Base-by-base conservation (phyloP, 75 land plant genomes). In the Adiantum capillusveneris region DNA sequence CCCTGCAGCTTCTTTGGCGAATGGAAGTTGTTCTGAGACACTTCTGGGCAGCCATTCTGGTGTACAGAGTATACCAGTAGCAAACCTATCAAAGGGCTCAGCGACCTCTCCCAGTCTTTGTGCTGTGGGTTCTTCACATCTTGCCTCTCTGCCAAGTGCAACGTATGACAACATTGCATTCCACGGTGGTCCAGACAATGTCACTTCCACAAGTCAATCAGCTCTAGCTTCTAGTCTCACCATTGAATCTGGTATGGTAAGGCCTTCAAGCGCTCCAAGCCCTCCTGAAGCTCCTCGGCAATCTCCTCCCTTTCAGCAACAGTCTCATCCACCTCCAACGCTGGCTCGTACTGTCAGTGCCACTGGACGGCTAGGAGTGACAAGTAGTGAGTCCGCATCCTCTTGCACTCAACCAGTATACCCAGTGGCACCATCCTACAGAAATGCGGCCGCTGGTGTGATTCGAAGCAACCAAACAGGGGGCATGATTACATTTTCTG, bases 281-380 rank as follows among this genome's bases (percentile, higher is more conserved):
- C 57, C 79, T 25, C 84, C 83, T 53, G 68, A 60, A 14, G 82
- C 66, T 51, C 67, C 86, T 14, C 61, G 79, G 37, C 76, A 80
- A 17, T 36, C 56, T 52, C 53, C 76, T 25, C 67, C 87, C 30
- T 71, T 61, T 56, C 65, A 67, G 31, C 68, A 73, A 21, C 52
- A 58, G 42, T 75, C 61, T 44, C 76, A 78, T 46, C 41, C 68
- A 14, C 19, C 73, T 7, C 81, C 90, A 22, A 25, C 39, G 2
- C 65, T 92, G 26, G 70, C 98, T 22, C 80, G 95, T 21, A 85
- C 98, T 0, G 73, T 72, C 11, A 92, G 97, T 81, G 95, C 85
- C 37, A 70, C 89, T 62, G 97, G 89, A n/a, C 63, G 94, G 31
- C 61, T 91, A 46, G 86, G 75, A 29, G 44, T 68, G 49, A 20